These are phyloP conservation scores for Jamesozyma piceae DNA, from an alignment of 805 yeast genomes.

Conservation along the genomic window DNA sequence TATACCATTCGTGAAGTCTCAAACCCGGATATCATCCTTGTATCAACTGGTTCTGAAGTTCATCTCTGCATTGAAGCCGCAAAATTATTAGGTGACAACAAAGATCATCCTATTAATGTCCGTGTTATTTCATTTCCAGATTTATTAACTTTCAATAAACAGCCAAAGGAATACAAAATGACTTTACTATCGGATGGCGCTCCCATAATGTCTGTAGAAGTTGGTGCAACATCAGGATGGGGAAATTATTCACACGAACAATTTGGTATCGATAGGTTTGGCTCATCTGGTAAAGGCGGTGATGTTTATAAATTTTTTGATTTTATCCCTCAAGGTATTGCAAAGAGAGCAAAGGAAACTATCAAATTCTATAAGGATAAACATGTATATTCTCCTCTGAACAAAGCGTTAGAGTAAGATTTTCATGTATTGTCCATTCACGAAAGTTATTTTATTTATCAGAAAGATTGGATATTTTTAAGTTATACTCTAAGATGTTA, in stretches of 20 bases:
- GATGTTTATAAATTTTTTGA: conserved; percentile 77
- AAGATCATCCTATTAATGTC: conserved; percentile 53
- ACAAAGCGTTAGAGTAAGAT: conserved; percentile 38
- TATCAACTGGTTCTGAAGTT: conserved; percentile 91
- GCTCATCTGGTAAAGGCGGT: conserved; percentile 87
- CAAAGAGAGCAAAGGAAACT: conserved; percentile 73
- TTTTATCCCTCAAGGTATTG: conserved; percentile 88
- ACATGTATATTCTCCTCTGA: conserved; percentile 63
- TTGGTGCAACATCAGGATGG: conserved; percentile 87
- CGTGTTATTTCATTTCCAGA: conserved; percentile 89
- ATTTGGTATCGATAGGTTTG: conserved; percentile 90
- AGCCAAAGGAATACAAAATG: conserved; percentile 67
- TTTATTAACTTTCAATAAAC: conserved; percentile 79
- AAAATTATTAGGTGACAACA: conserved; percentile 48
- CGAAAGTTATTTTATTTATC: no score
- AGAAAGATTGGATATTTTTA: no score
- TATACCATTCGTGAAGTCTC: conserved; percentile 57
- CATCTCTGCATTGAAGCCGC: conserved; percentile 73
- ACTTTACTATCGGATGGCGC: conserved; percentile 89
- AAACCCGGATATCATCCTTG: conserved; percentile 62
- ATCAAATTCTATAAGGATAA: conserved; percentile 75
- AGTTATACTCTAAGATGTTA: no score
- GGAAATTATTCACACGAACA: conserved; percentile 90
- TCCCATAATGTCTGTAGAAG: conserved; percentile 91
- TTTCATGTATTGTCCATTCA: no score